Evolutionary conservation across 129 eudicot species (phyloP).

Genomic region (Helichrysum umbraculigerum): DNA sequence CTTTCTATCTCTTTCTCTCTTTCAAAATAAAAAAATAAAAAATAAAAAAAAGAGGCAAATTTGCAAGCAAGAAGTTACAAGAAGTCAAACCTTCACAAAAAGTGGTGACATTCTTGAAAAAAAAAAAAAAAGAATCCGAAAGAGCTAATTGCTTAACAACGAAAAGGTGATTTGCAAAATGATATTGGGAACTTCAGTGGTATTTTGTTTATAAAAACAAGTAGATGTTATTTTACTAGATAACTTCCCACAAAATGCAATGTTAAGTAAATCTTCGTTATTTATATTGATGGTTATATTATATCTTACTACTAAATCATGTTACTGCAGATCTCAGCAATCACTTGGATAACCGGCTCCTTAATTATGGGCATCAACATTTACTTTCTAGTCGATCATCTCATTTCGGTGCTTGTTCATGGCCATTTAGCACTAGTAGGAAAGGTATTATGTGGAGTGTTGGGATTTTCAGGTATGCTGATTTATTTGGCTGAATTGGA

Average conservation of each 20-base stretch:
- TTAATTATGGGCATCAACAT: slow-evolving; percentile 89
- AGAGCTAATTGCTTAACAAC: too few species aligned
- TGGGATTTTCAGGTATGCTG: slow-evolving; percentile 76
- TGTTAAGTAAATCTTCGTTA: background rate
- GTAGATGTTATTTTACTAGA: background rate
- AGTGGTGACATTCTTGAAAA: too few species aligned
- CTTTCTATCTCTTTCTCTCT: too few species aligned
- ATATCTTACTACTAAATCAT: background rate
- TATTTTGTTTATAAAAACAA: too few species aligned
- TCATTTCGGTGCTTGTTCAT: slow-evolving; percentile 58
- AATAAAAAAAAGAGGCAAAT: background rate
- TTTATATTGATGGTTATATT: background rate
- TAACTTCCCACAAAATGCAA: background rate
- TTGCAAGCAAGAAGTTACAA: too few species aligned
- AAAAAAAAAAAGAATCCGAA: too few species aligned
- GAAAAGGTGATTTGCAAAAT: too few species aligned
- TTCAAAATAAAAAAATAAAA: too few species aligned
- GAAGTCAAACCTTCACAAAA: too few species aligned
- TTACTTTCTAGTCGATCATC: slow-evolving; percentile 67
- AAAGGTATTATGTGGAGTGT: slow-evolving; percentile 55
- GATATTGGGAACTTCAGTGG: background rate
- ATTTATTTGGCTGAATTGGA: slow-evolving; percentile 66
- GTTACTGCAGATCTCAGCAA: slow-evolving; percentile 62
- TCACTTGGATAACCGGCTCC: slow-evolving; percentile 83
- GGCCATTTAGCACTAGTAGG: slow-evolving; percentile 52